A percentile compares a stretch with the other conserved stretches of the same genome.
These are phyloP conservation scores for Saturnispora sanitii DNA, from an alignment of 805 yeast genomes.

Conservation along the genomic window DNA sequence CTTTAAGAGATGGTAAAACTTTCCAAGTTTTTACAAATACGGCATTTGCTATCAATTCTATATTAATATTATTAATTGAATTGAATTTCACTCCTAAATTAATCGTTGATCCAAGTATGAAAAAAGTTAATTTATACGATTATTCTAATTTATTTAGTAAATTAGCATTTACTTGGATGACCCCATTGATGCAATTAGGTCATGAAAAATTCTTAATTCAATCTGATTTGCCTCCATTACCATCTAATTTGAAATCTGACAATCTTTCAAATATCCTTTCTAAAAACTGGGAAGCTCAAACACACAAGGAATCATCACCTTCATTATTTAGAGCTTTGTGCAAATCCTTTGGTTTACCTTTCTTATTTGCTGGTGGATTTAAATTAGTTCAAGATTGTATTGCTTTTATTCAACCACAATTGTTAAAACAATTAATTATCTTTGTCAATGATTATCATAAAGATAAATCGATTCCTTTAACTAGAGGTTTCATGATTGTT, in stretches of 20 bases:
- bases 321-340: slow-evolving; percentile 36
- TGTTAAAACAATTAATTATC: slow-evolving; percentile 55
- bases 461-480: slow-evolving; percentile 44
- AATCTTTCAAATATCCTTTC: slow-evolving; percentile 41
- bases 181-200: slow-evolving; percentile 46
- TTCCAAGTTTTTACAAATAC: slow-evolving; percentile 23
- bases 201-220: slow-evolving; percentile 34
- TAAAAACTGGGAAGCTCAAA: slow-evolving; percentile 51
- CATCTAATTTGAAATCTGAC: slow-evolving; percentile 51
- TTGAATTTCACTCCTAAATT: slow-evolving; percentile 29
- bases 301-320: slow-evolving; percentile 19
- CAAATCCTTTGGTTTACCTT: slow-evolving; percentile 68
- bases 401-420: slow-evolving; percentile 82
- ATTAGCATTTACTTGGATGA: slow-evolving; percentile 51
- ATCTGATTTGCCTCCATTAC: slow-evolving; percentile 72
- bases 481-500: slow-evolving; percentile 70
- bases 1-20: slow-evolving; percentile 28
- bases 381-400: slow-evolving; percentile 68
- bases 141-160: slow-evolving; percentile 41
- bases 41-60: slow-evolving; percentile 27
- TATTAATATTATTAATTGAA: slow-evolving; percentile 37
- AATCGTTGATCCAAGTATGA: slow-evolving; percentile 24
- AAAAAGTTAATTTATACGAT: slow-evolving; percentile 35
- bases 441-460: slow-evolving; percentile 45
- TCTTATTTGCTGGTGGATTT: slow-evolving; percentile 59